Conservation (phyloP, 768 basidiomycete species). For the Boletales sp. region DNA sequence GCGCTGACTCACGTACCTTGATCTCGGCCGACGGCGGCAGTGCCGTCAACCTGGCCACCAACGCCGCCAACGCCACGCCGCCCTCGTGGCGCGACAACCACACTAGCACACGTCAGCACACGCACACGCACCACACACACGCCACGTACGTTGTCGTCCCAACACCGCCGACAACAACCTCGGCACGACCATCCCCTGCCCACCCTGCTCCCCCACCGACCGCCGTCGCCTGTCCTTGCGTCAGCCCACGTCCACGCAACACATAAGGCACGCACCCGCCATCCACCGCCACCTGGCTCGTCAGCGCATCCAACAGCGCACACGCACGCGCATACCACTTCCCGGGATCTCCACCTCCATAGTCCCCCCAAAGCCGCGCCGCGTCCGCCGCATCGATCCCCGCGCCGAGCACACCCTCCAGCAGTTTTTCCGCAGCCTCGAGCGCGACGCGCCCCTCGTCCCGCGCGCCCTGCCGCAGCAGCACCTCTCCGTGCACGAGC, state of each 20-base stretch:
- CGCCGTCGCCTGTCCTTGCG: constrained; percentile 37
- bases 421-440: constrained; percentile 42
- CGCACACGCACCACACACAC: neutral
- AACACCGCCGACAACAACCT: constrained; percentile 58
- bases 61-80: constrained; percentile 45
- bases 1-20: constrained; percentile 41
- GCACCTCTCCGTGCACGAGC: constrained; percentile 64
- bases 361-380: constrained; percentile 53
- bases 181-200: constrained; percentile 54
- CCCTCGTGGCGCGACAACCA: constrained; percentile 62
- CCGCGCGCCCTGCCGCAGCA: constrained; percentile 57
- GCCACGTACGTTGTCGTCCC: constrained; percentile 60
- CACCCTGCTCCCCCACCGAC: constrained; percentile 30
- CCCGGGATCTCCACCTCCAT: constrained; percentile 45
- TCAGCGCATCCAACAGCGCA: constrained; percentile 58
- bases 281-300: constrained; percentile 48
- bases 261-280: constrained; percentile 38
- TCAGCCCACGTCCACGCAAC: neutral
- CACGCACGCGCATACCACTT: constrained; percentile 55
- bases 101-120: constrained; percentile 36
- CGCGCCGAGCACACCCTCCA: constrained; percentile 37
- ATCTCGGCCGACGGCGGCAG: constrained; percentile 55
- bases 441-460: constrained; percentile 57
- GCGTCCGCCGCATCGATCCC: constrained; percentile 60
- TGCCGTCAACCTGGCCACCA: constrained; percentile 56